These are phyloP conservation scores for Leccinum obscurum DNA, from an alignment of 768 basidiomycete species.

Conservation along the genomic window DNA sequence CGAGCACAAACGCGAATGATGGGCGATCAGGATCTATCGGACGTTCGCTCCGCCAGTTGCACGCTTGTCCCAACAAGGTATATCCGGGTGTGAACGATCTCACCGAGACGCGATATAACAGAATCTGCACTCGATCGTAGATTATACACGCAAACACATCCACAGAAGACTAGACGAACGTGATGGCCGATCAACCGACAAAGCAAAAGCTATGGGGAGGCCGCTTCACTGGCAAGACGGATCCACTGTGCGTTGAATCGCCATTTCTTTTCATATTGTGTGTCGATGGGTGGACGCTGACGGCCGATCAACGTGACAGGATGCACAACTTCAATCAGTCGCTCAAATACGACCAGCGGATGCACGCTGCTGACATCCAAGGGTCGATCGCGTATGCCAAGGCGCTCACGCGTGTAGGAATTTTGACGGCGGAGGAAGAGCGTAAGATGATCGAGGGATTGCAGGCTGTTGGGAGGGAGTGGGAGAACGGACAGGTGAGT, in stretches of 20 bases:
- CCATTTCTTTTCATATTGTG: background rate
- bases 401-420: slow-evolving; percentile 75
- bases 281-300: slow-evolving; percentile 2
- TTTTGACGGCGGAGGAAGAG: slow-evolving; percentile 79
- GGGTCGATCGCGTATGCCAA: slow-evolving; percentile 98
- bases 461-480: slow-evolving; percentile 75
- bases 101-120: background rate
- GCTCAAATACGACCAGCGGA: slow-evolving; percentile 89
- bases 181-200: slow-evolving; percentile 43
- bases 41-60: background rate
- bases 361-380: slow-evolving; percentile 88
- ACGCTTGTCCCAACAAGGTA: background rate
- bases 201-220: slow-evolving; percentile 88
- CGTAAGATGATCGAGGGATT: slow-evolving; percentile 73
- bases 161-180: slow-evolving; percentile 1
- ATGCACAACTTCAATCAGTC: slow-evolving; percentile 99
- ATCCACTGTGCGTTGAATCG: slow-evolving; percentile 41
- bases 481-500: slow-evolving; percentile 70
- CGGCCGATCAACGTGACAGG: slow-evolving; percentile 37
- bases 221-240: slow-evolving; percentile 84
- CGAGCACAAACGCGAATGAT: background rate
- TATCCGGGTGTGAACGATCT: slow-evolving; percentile 3
- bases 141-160: background rate
- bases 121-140: background rate
- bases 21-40: background rate